These are phyloP conservation scores for Colletotrichum sp. DNA, from an alignment of 2,329 filamentous ascomycete species.

Conservation along the genomic window DNA sequence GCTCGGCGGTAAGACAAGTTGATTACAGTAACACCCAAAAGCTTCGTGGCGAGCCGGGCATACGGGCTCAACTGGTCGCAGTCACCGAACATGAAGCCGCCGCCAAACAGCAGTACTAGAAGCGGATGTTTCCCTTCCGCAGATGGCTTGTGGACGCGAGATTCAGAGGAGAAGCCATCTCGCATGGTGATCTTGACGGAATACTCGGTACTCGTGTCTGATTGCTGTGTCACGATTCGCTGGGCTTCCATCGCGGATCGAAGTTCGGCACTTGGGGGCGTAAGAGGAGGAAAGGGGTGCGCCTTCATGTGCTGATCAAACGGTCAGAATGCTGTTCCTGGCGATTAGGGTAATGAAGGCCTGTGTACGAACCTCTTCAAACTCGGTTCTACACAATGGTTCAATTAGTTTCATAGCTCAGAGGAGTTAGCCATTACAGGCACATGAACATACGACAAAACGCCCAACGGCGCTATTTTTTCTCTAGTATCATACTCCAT, in stretches of 20 bases:
- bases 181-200: neutral
- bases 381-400: neutral
- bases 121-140: neutral
- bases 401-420: neutral
- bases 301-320: neutral
- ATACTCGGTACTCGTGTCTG: neutral
- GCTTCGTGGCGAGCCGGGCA: neutral
- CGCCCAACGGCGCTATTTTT: neutral
- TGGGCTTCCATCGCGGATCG: neutral
- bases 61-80: neutral
- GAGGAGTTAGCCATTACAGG: accelerated
- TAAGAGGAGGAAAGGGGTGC: neutral
- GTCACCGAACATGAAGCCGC: slow-evolving; percentile 4
- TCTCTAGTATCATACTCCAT: neutral
- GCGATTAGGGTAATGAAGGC: accelerated
- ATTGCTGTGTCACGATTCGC: neutral
- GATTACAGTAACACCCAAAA: slow-evolving; percentile 25
- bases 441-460: neutral
- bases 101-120: slow-evolving; percentile 11
- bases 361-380: neutral
- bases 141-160: neutral
- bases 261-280: neutral
- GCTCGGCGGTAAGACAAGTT: slow-evolving; percentile 53
- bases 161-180: neutral
- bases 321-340: neutral